Conservation (phyloP, 106 monocot species). For the Dendrobium nobile region DNA sequence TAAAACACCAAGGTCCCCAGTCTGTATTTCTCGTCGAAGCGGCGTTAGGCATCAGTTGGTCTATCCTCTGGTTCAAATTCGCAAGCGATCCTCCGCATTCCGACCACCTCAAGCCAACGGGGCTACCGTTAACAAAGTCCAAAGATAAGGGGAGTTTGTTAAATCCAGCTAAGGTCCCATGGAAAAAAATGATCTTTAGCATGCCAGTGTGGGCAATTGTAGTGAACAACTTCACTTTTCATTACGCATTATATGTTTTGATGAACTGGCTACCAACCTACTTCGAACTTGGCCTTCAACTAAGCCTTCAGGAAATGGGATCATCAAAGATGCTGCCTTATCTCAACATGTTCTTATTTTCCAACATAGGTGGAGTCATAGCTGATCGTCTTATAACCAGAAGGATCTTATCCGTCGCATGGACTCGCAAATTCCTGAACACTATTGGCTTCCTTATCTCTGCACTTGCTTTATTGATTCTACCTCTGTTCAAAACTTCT, state of each 20-base stretch:
- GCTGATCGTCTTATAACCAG: conserved; percentile 77
- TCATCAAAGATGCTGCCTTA: conserved; percentile 93
- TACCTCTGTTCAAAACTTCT: conserved; percentile 58
- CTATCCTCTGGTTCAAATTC: conserved; percentile 64
- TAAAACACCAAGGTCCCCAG: conserved; percentile 56
- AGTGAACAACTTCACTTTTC: conserved; percentile 90
- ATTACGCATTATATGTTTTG: conserved; percentile 83
- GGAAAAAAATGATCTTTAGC: conserved; percentile 71
- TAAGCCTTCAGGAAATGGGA: conserved; percentile 95
- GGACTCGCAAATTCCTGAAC: conserved; percentile 71
- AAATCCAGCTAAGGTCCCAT: conserved; percentile 52
- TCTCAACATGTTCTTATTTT: conserved; percentile 90
- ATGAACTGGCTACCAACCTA: conserved; percentile 99
- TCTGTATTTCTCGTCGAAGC: conserved; percentile 84
- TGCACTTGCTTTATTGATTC: conserved; percentile 60
- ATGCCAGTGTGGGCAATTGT: conserved; percentile 87
- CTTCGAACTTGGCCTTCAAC: conserved; percentile 67
- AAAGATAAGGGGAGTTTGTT: conserved; percentile 34
- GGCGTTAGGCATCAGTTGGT: conserved; percentile 62
- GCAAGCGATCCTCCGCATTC: conserved; percentile 59
- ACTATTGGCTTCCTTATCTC: conserved; percentile 64
- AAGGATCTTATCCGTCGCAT: conserved; percentile 51
- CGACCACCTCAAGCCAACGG: conserved; percentile 34
- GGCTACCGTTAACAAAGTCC: conserved; percentile 41
- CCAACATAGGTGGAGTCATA: conserved; percentile 72